phyloP scores from a whole-genome alignment of 768 basidiomycete species.

The Galerina marginata region DNA sequence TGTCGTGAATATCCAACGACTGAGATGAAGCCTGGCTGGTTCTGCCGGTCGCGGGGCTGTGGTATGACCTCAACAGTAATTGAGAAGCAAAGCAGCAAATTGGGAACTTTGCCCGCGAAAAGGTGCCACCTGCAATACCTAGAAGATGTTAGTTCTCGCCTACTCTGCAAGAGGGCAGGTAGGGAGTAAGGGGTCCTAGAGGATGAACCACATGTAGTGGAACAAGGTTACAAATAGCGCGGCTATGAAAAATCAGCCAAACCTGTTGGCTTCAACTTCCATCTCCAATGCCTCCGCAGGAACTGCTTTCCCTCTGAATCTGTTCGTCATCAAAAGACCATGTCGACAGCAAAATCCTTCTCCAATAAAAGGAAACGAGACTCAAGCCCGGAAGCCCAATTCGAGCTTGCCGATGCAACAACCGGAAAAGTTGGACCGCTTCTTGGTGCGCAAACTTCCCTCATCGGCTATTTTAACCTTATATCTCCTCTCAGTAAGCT shows the following conservation, averaged over 20 bases:
- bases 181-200: conserved; percentile 19
- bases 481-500: conserved; percentile 37
- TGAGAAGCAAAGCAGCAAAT: conserved; percentile 15
- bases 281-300: conserved; percentile 15
- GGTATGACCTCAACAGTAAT: conserved; percentile 13
- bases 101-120: conserved; percentile 15
- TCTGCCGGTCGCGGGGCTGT: conserved; percentile 19
- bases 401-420: conserved; percentile 36
- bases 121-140: conserved; percentile 14
- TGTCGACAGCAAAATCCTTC: conserved; percentile 40
- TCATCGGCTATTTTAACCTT: neutral
- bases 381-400: conserved; percentile 30
- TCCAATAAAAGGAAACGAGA: conserved; percentile 51
- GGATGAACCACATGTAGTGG: conserved; percentile 27
- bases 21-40: conserved; percentile 15
- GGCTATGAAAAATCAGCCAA: conserved; percentile 17
- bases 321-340: conserved; percentile 21
- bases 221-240: conserved; percentile 27
- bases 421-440: conserved; percentile 40
- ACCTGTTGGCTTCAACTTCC: conserved; percentile 19
- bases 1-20: conserved; percentile 15
- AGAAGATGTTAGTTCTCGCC: conserved; percentile 21
- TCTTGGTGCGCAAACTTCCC: conserved; percentile 36
- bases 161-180: conserved; percentile 10
- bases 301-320: neutral